A percentile compares a stretch with the other conserved stretches of the same genome.
These are phyloP conservation scores for Scheffersomyces illinoinensis DNA, from an alignment of 1,139 yeast species.

Conservation along the genomic window DNA sequence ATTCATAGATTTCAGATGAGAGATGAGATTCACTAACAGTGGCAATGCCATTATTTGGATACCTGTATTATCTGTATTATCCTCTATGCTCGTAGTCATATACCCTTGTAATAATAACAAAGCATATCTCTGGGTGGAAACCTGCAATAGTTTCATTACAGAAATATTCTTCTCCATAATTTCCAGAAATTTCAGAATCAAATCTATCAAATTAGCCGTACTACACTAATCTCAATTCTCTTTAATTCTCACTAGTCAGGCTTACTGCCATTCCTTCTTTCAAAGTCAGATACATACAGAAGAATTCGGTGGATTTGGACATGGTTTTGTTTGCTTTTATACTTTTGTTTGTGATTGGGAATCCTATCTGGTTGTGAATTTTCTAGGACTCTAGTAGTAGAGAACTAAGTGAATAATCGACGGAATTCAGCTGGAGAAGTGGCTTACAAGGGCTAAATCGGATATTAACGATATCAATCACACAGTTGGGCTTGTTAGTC, in stretches of 20 bases:
- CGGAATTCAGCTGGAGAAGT: not conserved
- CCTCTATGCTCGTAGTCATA: not conserved
- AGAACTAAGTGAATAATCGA: not conserved
- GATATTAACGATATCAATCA: not conserved
- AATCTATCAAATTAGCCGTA: not conserved
- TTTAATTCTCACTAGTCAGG: not conserved
- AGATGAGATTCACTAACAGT: not conserved
- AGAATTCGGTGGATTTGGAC: conserved; percentile 19
- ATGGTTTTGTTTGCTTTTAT: conserved; percentile 7
- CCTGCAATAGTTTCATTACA: not conserved
- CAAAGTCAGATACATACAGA: conserved; percentile 13
- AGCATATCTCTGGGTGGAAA: not conserved
- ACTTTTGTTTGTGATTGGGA: not conserved
- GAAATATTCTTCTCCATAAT: not conserved
- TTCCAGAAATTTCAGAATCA: not conserved
- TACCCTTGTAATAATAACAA: not conserved
- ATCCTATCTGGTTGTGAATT: not conserved
- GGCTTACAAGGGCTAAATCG: not conserved
- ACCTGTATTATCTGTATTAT: not conserved
- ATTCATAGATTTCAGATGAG: not conserved
- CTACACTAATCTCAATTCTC: not conserved
- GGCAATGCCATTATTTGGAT: not conserved
- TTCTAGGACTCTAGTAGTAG: not conserved
- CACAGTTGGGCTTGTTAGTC: not conserved
- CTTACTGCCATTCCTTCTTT: not conserved